phyloP scores from a whole-genome alignment of 306 rosid genomes.

The Fagus sylvatica region DNA sequence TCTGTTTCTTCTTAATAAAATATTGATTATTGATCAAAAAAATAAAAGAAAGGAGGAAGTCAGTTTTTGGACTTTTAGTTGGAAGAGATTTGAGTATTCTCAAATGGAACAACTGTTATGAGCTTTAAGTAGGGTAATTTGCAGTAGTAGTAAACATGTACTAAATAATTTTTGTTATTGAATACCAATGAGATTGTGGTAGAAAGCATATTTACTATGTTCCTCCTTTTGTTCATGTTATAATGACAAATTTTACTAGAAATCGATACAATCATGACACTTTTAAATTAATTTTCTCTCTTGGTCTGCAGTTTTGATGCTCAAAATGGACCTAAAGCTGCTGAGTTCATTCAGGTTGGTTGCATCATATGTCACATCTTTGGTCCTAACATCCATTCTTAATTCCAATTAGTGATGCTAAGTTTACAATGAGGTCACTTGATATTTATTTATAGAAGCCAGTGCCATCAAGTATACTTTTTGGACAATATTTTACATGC shows the following conservation, averaged over 20 bases:
- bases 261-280: too few relatives aligned
- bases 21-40: too few relatives aligned
- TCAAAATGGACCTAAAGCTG: constrained; percentile 89
- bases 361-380: constrained; percentile 9
- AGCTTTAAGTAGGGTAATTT: neutral
- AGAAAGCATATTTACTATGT: neutral
- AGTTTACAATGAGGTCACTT: neutral
- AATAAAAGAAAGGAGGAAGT: neutral
- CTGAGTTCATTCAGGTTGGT: constrained; percentile 86
- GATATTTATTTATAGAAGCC: neutral
- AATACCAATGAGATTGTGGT: neutral
- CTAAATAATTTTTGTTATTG: neutral
- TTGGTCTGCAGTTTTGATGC: constrained; percentile 71
- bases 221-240: neutral
- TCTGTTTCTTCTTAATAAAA: too few relatives aligned
- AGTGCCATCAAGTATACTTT: neutral
- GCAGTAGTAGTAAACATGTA: neutral
- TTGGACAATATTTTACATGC: neutral
- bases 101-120: neutral
- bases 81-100: neutral
- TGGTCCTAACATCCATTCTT: constrained; percentile 17
- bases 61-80: neutral
- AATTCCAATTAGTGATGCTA: constrained; percentile 5
- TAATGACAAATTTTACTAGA: neutral
- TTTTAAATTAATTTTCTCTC: constrained; percentile 5